Evolutionary conservation across 306 rosid species (phyloP), one percentile per base, ranked within the genome.

Genomic region (Vigna angularis): DNA sequence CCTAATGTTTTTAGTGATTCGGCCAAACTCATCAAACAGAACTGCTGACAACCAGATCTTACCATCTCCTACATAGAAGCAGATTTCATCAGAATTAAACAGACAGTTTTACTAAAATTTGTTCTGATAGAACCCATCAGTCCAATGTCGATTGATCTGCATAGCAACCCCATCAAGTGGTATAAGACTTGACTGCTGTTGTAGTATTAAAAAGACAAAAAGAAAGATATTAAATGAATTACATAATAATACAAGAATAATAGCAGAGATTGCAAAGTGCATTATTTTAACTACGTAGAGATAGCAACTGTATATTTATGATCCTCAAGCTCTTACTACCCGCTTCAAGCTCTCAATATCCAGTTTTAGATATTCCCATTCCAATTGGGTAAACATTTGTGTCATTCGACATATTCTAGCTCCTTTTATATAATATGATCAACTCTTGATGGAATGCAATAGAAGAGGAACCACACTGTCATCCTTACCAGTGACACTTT

Each of bases 1-100:
- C 98, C 98, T 83, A 83, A 90, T 45, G 92, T 76, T 81, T 94
- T 94, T 36, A 94, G 87, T 5, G 88, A 86, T 82, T 92, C 98
- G 12, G 98, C 93, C 86, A 94, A 83, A 81, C 81, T 87, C 83
- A 74, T 85, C 66, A 84, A 45, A 85, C 72, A 82, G 72, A 87
- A 83, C 70, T 75, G 90, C 72, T 12, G 74, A 73, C 86, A 87
- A 63, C 92, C 91, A 17, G 95, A 88, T 87, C 69, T 86, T 84
- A 89, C 97, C 97, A 94, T 87, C 77, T 94, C 98, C 98, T 94
- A 85, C 63, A 83, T 15, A 61, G 59, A 82, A 89, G 70, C 79
- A 55, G 36, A 81, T 59, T 80, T 77, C 42, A 79, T 83, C 73
- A 84, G 50, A 42, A 70, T 45, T 26, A 58, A 62, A 34, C 50